phyloP scores from a whole-genome alignment of 805 yeast species.

The Wickerhamiella kazuoi region DNA sequence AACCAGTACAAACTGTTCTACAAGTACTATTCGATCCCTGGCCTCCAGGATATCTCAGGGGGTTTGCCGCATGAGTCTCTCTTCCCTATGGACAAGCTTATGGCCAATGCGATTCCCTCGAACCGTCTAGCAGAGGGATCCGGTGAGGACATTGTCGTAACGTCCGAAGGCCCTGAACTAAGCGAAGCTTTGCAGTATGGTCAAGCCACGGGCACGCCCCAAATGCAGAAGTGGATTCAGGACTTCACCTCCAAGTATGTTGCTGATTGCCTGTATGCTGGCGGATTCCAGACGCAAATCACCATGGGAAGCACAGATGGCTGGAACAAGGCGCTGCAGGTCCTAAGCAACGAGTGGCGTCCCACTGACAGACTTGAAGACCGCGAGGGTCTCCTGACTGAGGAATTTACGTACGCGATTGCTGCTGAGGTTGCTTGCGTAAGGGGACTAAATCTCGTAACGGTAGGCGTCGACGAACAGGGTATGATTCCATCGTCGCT shows the following conservation, averaged over 20 bases:
- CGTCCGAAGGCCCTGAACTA: constrained; percentile 20
- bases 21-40: constrained; percentile 14
- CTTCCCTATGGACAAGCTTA: constrained; percentile 12
- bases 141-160: constrained; percentile 2
- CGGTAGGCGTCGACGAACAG: constrained; percentile 46
- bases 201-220: constrained; percentile 62
- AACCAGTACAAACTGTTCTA: constrained; percentile 15
- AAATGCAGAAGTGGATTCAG: constrained; percentile 44
- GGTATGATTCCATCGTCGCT: constrained; percentile 35
- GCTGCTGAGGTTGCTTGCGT: constrained; percentile 55
- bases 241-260: constrained; percentile 32
- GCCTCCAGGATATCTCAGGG: constrained; percentile 13
- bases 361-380: constrained; percentile 7
- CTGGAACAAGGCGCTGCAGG: constrained; percentile 14
- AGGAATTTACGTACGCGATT: constrained; percentile 58
- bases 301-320: constrained; percentile 17
- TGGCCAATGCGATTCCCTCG: constrained; percentile 7
- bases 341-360: constrained; percentile 14
- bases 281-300: constrained; percentile 11
- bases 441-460: constrained; percentile 41
- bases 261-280: constrained; percentile 8
- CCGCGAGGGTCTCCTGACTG: constrained; percentile 56
- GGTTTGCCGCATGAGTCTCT: constrained; percentile 15
- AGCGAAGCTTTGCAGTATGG: constrained; percentile 83
- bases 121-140: background rate